Conservation (phyloP, 495 filamentous ascomycete genomes). For the Aspergillus cavernicola region DNA sequence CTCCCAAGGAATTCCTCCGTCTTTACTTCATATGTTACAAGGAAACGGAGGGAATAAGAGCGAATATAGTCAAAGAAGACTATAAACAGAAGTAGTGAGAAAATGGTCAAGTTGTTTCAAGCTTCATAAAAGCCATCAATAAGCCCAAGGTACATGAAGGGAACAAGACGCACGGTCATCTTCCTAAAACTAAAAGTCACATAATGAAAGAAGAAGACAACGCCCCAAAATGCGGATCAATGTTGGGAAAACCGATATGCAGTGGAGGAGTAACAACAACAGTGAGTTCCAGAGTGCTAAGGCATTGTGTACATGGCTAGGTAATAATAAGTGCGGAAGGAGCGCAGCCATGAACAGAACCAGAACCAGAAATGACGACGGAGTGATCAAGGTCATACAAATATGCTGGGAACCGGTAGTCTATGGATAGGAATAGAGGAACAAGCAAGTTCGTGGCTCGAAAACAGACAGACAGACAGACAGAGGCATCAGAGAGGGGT, state of each 20-base stretch:
- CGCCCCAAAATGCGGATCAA: slow-evolving; percentile 1
- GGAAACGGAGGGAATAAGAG: no score
- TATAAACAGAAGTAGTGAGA: no score
- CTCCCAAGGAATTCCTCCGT: no score
- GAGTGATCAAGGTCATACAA: background rate
- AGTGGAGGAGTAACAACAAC: background rate
- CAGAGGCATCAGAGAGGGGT: slow-evolving; percentile 13
- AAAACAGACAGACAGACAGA: slow-evolving; percentile 2
- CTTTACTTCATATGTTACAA: no score
- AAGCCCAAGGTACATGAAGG: background rate
- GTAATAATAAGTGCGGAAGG: background rate
- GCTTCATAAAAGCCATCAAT: background rate
- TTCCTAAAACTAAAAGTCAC: background rate
- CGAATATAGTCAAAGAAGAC: no score
- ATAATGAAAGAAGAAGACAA: background rate
- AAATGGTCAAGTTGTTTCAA: background rate
- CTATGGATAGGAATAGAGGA: slow-evolving; percentile 9
- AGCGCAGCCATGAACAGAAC: background rate
- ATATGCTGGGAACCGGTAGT: background rate
- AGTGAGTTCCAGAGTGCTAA: background rate
- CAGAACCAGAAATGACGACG: background rate
- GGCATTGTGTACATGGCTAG: background rate
- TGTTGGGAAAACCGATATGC: background rate
- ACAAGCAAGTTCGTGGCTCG: background rate
- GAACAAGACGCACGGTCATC: background rate